Base-by-base conservation (phyloP, 805 yeast genomes). In the Hanseniaspora hatyaiensis region DNA sequence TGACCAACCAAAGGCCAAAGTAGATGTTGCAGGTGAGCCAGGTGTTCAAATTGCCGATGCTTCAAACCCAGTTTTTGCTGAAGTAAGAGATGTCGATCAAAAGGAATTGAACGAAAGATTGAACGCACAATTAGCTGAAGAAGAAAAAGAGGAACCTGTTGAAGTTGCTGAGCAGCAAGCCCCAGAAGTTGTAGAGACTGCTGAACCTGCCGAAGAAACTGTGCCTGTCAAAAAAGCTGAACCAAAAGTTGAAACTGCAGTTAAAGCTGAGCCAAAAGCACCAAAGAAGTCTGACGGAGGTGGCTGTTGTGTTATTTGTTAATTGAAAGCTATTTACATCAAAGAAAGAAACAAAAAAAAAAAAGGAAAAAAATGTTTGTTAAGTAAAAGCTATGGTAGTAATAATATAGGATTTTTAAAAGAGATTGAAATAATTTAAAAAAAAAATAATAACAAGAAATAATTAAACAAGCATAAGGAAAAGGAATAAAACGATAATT, bases 21-120 rank as follows among this genome's bases (percentile, higher is more conserved):
- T 58, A 23, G 54, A 54, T 41, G 58, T 72, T 42, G 69, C 75
- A 11, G 77, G 73, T 19, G 49, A 72, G 62, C 77, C 78, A 38
- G 59, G 70, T 3, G 75, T 71, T 52, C 70, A 67, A 22, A 47
- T 63, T 41, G 70, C 70, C 42, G 65, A 66, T 50, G 19, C 29
- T 6, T 16, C 47, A n/a, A 40, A 40, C 56, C 68, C 73, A 51
- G 95, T 78, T 41, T 81, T 86, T 58, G 63, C 65, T 40, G 73
- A 77, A 54, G 70, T 78, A 20, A 50, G 64, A 19, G 70, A 72
- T 46, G 81, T 75, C 26, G 75, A 77, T 55, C 75, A 80, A 24
- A 67, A 74, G 61, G 69, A 73, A 44, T 69, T 82, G 54, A 81
- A 81, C 55, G 74, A 63, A 42, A 65, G 63, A 40, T 51, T 66